Conservation (phyloP, 192 early-diverging fungal species). For the Coemansia pectinata region DNA sequence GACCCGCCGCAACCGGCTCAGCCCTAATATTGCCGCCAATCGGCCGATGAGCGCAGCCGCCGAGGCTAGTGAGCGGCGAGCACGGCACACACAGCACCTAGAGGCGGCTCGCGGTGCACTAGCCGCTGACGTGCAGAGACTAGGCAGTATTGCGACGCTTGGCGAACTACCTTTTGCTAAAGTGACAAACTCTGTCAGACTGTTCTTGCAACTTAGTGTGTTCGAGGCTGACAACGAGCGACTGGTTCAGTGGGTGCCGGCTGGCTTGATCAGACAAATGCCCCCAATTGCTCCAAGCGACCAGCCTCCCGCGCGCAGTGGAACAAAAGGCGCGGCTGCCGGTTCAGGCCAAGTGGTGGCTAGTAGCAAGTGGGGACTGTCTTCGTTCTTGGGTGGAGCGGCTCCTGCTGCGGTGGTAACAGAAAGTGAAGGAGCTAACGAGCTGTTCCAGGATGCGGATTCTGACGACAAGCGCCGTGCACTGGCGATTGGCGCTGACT, state of each 20-base stretch:
- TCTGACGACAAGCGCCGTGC: neutral
- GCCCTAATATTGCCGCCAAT: neutral
- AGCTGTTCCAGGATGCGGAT: neutral
- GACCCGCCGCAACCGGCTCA: conserved; percentile 14
- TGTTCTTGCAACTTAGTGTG: conserved; percentile 51
- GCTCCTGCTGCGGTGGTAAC: neutral
- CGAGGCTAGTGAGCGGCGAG: neutral
- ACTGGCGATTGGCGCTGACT: conserved; percentile 1
- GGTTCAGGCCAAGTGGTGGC: conserved; percentile 1
- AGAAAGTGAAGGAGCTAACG: conserved; percentile 3
- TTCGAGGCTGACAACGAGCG: conserved; percentile 43
- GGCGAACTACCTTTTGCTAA: conserved; percentile 34
- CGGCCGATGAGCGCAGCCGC: neutral
- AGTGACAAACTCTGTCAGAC: conserved; percentile 34
- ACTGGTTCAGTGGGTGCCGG: conserved; percentile 51
- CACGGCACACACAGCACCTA: conserved; percentile 5
- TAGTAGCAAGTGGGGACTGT: conserved; percentile 37
- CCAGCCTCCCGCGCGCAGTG: conserved; percentile 6
- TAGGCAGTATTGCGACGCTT: neutral
- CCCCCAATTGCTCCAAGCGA: conserved; percentile 16
- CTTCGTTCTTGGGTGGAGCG: conserved; percentile 29
- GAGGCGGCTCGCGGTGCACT: conserved; percentile 7
- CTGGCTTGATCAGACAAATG: conserved; percentile 36
- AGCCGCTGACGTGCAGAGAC: neutral
- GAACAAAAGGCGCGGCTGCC: neutral